Evolutionary conservation across 2,329 filamentous ascomycete species (phyloP), one percentile per base, ranked within the genome.

Genomic region (Fusarium sp.): DNA sequence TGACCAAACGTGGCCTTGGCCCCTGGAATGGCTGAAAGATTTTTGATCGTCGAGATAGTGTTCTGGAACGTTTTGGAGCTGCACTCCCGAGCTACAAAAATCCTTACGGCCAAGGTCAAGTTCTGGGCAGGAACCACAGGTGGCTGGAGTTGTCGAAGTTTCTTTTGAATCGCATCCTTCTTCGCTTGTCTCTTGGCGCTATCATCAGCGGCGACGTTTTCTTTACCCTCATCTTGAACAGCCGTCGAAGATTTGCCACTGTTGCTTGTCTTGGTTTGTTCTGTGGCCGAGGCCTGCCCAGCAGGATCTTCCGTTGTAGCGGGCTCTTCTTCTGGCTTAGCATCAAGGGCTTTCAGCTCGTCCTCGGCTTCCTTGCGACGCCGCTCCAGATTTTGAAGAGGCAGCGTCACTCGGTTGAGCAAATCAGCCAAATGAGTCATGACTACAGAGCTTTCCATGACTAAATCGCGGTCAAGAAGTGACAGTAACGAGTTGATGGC

Each of bases 41-140:
- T 98, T 83, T 97, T 98, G 84, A 99, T 97, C n/a, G 97, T 97
- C 18, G 95, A 96, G 57, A 99, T 88, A 1, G 96, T 98, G 80
- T 98, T 97, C 78, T 96, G 93, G 86, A 99, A 99, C 0, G 96
- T 98, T 85, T 97, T 98, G 69, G 93, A 95, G 77, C 94, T 97
- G 82, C 96, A 99, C 80, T 99, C 96, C 51, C 95, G 92, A 68
- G 95, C 95, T 45, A 97, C 94, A 72, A 99, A 92, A 61, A 99
- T 97, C 78, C 96, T 96, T 74, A 98, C 93, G n/a, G 99, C 94
- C 61, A 98, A 85, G 63, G 92, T 93, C 60, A 99, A 87, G 78
- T 98, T 98, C 77, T 94, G 88, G 30, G 95, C 90, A 8, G 96
- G 95, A 58, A 99, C 91, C 46, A 95, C 86, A 1, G 96, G 96